phyloP scores from a whole-genome alignment of 2,329 filamentous ascomycete genomes.

The Phialocephala subalpina region DNA sequence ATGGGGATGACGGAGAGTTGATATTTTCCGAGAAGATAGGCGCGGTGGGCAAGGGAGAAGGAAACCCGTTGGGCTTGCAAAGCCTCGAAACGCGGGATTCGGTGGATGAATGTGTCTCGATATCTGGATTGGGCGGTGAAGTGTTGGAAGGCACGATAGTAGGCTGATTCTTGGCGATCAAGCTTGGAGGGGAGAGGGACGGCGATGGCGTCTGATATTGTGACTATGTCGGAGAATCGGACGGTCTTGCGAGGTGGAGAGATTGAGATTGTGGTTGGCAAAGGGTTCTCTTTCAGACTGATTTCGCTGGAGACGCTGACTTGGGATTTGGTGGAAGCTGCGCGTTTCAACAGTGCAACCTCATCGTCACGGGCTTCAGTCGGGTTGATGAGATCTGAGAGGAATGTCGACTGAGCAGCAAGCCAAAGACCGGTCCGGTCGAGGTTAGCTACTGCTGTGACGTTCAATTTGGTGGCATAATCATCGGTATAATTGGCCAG shows the following conservation, averaged over 20 bases:
- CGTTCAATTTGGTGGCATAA: slow-evolving; percentile 77
- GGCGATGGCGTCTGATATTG: slow-evolving; percentile 44
- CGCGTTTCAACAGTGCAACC: slow-evolving; percentile 43
- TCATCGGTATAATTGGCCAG: slow-evolving; percentile 76
- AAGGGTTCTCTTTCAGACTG: slow-evolving; percentile 1
- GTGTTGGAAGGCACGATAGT: slow-evolving; percentile 87
- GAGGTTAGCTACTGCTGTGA: slow-evolving; percentile 75
- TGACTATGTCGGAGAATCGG: slow-evolving; percentile 67
- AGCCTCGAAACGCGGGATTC: slow-evolving; percentile 85
- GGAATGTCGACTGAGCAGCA: slow-evolving; percentile 79
- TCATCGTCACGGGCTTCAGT: slow-evolving; percentile 51
- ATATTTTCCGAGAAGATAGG: slow-evolving; percentile 85
- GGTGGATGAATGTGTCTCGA: slow-evolving; percentile 84
- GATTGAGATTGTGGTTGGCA: neutral
- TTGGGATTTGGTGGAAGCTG: slow-evolving; percentile 36
- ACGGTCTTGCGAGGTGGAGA: slow-evolving; percentile 73
- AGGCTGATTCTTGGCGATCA: slow-evolving; percentile 75
- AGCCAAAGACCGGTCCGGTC: slow-evolving; percentile 91
- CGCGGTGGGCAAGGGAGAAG: slow-evolving; percentile 75
- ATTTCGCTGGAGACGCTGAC: slow-evolving; percentile 1
- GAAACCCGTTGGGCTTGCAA: slow-evolving; percentile 84
- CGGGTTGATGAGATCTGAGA: slow-evolving; percentile 70
- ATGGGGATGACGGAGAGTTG: slow-evolving; percentile 75
- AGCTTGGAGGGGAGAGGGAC: slow-evolving; percentile 55
- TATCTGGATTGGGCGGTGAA: slow-evolving; percentile 71